Evolutionary conservation across 164 flowering plant genomes (phyloP).

Genomic region (Nelumbo lutea): DNA sequence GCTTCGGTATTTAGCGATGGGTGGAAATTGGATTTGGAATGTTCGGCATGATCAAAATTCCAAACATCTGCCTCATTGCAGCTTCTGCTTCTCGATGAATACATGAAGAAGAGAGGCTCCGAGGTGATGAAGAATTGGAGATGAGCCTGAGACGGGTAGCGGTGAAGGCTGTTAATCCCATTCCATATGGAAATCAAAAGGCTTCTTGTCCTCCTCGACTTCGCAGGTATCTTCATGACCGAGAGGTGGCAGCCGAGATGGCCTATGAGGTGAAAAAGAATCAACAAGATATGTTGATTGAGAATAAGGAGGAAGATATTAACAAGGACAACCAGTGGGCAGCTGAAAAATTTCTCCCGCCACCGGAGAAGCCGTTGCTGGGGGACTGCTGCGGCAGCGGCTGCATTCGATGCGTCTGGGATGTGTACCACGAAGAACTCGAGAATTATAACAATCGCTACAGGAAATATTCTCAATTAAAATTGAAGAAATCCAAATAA

Average conservation of each 20-base stretch:
- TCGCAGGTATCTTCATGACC: background rate
- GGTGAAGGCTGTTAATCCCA: background rate
- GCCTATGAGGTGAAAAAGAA: conserved; percentile 9
- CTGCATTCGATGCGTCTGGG: conserved; percentile 97
- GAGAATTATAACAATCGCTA: conserved; percentile 57
- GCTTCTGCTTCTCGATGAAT: background rate
- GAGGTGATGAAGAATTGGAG: background rate
- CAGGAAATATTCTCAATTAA: background rate
- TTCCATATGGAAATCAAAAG: too few species aligned
- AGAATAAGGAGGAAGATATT: conserved; percentile 6
- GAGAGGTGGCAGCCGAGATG: conserved; percentile 4
- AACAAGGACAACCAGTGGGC: background rate
- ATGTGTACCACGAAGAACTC: conserved; percentile 86
- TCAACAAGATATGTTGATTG: background rate
- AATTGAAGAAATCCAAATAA: background rate
- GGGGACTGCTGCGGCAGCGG: conserved; percentile 97
- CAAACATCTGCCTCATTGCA: background rate
- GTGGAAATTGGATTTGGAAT: too few species aligned
- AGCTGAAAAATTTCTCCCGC: conserved; percentile 31
- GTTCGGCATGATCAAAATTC: too few species aligned
- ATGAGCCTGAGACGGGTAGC: conserved; percentile 6
- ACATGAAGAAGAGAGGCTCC: background rate
- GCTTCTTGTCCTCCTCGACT: background rate
- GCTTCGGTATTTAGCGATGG: too few species aligned
- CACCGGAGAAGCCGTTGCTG: conserved; percentile 86